phyloP scores from a whole-genome alignment of 257 asterid genomes.

The Fraxinus quadrangulata region DNA sequence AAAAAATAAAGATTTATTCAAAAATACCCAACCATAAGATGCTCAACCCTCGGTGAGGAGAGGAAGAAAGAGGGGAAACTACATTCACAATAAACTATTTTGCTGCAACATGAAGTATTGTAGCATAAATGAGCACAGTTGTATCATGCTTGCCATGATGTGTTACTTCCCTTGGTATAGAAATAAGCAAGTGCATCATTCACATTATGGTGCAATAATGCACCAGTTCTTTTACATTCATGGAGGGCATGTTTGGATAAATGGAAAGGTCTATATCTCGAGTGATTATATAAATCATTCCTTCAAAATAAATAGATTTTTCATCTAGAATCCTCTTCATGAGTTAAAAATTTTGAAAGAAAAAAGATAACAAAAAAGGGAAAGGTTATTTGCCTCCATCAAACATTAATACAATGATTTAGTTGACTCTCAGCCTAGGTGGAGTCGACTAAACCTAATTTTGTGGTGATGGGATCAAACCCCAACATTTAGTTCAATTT shows the following conservation, averaged over 20 bases:
- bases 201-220: neutral
- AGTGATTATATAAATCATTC: neutral
- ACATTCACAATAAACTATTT: neutral
- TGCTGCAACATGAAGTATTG: neutral
- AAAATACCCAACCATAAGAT: neutral
- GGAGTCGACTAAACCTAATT: neutral
- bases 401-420: neutral
- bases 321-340: neutral
- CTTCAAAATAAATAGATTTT: neutral
- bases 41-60: neutral
- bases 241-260: neutral
- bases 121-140: neutral
- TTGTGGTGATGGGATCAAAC: constrained; percentile 9
- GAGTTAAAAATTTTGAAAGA: neutral
- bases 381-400: neutral
- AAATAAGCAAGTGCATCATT: neutral
- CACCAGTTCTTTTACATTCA: neutral
- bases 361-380: neutral
- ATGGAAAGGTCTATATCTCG: neutral
- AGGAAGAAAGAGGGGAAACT: neutral
- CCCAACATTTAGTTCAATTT: neutral
- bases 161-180: neutral
- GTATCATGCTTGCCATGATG: neutral
- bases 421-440: neutral
- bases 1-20: neutral